A percentile compares a stretch with the other conserved stretches of the same genome.
phyloP scores from a whole-genome alignment of 371 early-diverging fungal genomes.

The Cokeromyces recurvatus region DNA sequence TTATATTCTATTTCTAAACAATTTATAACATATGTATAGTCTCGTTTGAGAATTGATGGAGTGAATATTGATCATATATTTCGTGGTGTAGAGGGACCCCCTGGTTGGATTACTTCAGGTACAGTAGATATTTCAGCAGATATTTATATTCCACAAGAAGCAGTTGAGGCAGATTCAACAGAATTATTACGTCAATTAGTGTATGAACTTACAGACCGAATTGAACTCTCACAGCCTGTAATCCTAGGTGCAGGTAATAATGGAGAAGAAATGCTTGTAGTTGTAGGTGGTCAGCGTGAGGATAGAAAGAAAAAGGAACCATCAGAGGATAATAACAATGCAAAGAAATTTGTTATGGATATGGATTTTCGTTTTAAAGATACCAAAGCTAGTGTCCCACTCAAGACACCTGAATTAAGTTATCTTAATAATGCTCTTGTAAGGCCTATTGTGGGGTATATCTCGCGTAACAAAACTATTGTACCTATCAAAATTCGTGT shows the following conservation, averaged over 20 bases:
- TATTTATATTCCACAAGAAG: constrained; percentile 64
- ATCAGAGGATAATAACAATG: constrained; percentile 8
- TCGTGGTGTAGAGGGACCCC: constrained; percentile 81
- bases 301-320: constrained; percentile 1
- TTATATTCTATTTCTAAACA: neutral
- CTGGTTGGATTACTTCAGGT: constrained; percentile 91
- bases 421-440: constrained; percentile 84
- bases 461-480: constrained; percentile 86
- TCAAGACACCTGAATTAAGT: constrained; percentile 63
- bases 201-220: constrained; percentile 73
- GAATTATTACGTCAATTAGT: constrained; percentile 65
- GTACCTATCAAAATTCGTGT: constrained; percentile 80
- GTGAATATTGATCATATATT: constrained; percentile 89
- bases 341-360: constrained; percentile 51
- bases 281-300: constrained; percentile 32
- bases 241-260: constrained; percentile 48
- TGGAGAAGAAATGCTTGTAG: constrained; percentile 28
- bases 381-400: constrained; percentile 85
- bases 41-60: constrained; percentile 83
- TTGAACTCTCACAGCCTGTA: constrained; percentile 59
- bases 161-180: constrained; percentile 48
- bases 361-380: constrained; percentile 84
- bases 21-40: constrained; percentile 26
- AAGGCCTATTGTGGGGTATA: constrained; percentile 91
- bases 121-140: constrained; percentile 78